Base-by-base conservation (phyloP, 495 filamentous ascomycete species). In the Tetracladium setigerum region DNA sequence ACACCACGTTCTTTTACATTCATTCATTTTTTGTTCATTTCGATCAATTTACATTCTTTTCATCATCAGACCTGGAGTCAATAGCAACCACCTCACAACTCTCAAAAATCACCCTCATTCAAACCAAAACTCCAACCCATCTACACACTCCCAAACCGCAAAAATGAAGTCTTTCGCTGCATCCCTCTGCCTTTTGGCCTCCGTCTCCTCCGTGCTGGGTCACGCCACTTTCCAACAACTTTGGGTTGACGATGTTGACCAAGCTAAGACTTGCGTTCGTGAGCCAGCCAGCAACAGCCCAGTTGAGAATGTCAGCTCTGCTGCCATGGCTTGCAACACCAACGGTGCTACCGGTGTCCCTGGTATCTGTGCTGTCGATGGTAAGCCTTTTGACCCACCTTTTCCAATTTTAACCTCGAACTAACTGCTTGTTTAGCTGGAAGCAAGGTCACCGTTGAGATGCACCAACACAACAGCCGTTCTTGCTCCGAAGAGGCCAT, bases 281-380 rank as follows among this genome's bases (percentile, higher is more conserved):
- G 68, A 71, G 1, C 74, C 76, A 7, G 65, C 51, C 41, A 69
- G 68, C 62, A 74, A 78, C 65, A 72, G 71, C 61, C 73, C 73
- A 22, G 73, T 73, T 22, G 67, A 64, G 50, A 69, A 76, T 64
- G 76, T 74, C 42, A 74, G 46, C 50, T 41, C 44, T 38, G 36
- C 17, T 2, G 47, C 52, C 43, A 47, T 60, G 3, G 48, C 49
- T 38, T 65, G 58, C 53, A 65, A 65, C 40, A 46, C 35, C n/a
- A 53, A 51, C 12, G 49, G 50, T 33, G 34, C 18, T 19, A 42
- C 17, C 24, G 38, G 30, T 44, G 50, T 53, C 5, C 18, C 38
- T n/a, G 50, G 38, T 4, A 31, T 43, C 22, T 44, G 40, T 30
- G 12, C 33, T 5, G 68, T 77, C 39, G 37, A 46, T 19, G 59